Percentiles rank a stretch among this genome's conserved stretches.
These are phyloP conservation scores for Prunella vulgaris DNA, from an alignment of 257 asterid species.

Conservation along the genomic window DNA sequence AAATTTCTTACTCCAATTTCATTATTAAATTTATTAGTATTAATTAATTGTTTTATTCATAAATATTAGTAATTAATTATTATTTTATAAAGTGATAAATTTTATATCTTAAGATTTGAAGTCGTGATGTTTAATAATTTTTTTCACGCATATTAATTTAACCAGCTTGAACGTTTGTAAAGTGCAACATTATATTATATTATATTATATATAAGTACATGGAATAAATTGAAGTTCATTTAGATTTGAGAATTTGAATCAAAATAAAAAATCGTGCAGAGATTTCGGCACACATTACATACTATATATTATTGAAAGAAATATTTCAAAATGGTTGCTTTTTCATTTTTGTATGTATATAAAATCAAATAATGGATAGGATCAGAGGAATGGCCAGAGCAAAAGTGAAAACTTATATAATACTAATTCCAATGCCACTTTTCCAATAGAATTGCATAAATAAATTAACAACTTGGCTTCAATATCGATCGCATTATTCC, in stretches of 20 bases:
- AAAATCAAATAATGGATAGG: neutral
- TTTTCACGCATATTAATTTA: neutral
- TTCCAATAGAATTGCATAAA: neutral
- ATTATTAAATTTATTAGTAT: too few species aligned
- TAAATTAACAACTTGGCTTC: neutral
- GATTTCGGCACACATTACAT: neutral
- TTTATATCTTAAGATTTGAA: neutral
- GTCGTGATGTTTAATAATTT: neutral
- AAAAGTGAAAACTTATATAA: conserved; percentile 27
- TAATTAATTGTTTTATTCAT: too few species aligned
- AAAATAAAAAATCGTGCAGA: conserved; percentile 4
- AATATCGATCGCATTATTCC: neutral
- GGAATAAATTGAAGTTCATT: neutral
- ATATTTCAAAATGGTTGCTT: neutral
- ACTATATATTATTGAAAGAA: neutral
- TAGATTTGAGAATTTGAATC: neutral
- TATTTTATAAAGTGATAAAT: too few species aligned
- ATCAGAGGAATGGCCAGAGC: conserved; percentile 9
- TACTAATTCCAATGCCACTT: conserved; percentile 26
- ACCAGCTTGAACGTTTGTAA: neutral
- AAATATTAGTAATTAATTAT: too few species aligned
- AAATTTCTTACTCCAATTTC: too few species aligned
- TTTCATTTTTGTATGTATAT: neutral
- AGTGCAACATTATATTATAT: neutral
- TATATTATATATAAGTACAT: neutral